Conservation (phyloP, 177 flowering plant species). For the Telopea speciosissima region DNA sequence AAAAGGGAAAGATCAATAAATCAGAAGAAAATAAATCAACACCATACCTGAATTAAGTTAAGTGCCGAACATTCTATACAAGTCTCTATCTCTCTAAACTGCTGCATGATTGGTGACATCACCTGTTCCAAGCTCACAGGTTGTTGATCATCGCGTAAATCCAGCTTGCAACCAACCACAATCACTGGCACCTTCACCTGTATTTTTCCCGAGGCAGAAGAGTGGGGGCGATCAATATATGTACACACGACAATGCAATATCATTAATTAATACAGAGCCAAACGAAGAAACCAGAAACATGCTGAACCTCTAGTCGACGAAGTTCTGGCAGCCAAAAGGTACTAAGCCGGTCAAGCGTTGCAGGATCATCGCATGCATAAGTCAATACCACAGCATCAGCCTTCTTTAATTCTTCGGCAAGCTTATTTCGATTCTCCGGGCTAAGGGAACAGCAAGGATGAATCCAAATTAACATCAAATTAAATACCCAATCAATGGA, state of each 20-base stretch:
- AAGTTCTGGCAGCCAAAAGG: conserved; percentile 93
- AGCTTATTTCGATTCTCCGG: conserved; percentile 56
- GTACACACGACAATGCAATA: too few relatives aligned
- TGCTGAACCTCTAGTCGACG: conserved; percentile 67
- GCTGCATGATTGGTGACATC: conserved; percentile 98
- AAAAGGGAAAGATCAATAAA: neutral
- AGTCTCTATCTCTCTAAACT: conserved; percentile 97
- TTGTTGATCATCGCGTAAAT: conserved; percentile 70
- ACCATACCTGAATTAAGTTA: conserved; percentile 70
- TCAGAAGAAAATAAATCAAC: neutral
- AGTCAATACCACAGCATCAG: conserved; percentile 92
- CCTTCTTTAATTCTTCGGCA: conserved; percentile 63
- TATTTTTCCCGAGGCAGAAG: neutral
- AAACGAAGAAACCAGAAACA: neutral
- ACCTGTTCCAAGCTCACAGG: conserved; percentile 72
- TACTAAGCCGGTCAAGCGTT: conserved; percentile 68
- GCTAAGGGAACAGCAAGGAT: conserved; percentile 25
- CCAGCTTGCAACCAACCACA: conserved; percentile 95
- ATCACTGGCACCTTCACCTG: conserved; percentile 94
- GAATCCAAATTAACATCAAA: neutral
- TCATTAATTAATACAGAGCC: too few relatives aligned
- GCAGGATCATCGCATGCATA: conserved; percentile 81
- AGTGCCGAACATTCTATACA: conserved; percentile 92
- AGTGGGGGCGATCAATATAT: too few relatives aligned
- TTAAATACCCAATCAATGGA: neutral